Percentiles rank a stretch among this genome's conserved stretches.
Conservation (phyloP, 306 rosid genomes). For the Quercus engelmannii region DNA sequence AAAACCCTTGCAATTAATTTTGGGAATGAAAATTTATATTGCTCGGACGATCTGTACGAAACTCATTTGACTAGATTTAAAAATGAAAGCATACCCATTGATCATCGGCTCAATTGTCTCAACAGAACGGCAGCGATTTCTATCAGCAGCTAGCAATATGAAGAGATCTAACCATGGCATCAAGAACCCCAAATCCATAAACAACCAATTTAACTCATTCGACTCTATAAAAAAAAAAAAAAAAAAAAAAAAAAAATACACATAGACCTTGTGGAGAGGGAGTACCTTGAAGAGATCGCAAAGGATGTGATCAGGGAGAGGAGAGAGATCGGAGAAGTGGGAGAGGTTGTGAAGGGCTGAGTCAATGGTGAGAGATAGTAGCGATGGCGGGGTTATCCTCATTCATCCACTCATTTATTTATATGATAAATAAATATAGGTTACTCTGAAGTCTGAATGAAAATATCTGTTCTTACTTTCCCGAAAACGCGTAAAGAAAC, state of each 20-base stretch:
- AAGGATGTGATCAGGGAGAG: slow-evolving; percentile 89
- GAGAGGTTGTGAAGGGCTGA: slow-evolving; percentile 81
- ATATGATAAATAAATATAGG: too few species aligned
- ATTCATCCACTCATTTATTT: slow-evolving; percentile 45
- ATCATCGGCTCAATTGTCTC: too few species aligned
- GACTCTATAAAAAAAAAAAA: neutral
- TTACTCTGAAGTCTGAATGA: neutral
- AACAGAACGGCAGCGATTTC: too few species aligned
- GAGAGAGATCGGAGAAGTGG: slow-evolving; percentile 80
- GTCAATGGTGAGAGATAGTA: slow-evolving; percentile 77
- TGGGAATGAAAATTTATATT: too few species aligned
- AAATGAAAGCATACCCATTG: too few species aligned
- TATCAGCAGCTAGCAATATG: too few species aligned
- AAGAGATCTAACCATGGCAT: too few species aligned
- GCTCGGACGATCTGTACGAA: too few species aligned
- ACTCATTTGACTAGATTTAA: too few species aligned
- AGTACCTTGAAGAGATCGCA: slow-evolving; percentile 71
- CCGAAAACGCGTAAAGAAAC: neutral
- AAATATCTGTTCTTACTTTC: slow-evolving; percentile 4
- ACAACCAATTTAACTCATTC: too few species aligned
- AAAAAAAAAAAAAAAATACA: neutral
- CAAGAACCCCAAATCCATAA: too few species aligned
- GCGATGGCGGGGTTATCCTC: slow-evolving; percentile 81
- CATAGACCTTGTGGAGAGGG: neutral
- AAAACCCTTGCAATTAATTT: too few species aligned